phyloP scores from a whole-genome alignment of 75 land plant species.

The Cryptomeria japonica region DNA sequence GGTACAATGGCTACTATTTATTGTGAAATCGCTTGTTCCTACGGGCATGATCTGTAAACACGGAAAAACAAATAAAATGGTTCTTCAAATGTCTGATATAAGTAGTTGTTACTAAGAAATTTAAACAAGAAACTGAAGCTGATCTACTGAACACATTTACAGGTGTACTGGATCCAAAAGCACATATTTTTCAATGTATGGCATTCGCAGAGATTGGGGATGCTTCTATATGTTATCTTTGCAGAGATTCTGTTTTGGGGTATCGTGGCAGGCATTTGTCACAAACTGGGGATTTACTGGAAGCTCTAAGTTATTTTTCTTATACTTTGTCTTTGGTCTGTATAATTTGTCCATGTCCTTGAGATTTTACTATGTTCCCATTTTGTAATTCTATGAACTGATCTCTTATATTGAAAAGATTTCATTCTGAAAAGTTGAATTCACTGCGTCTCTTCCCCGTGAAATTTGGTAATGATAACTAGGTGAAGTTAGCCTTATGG shows the following conservation, averaged over 20 bases:
- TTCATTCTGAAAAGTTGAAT: background rate
- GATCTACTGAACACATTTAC: background rate
- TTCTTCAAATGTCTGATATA: background rate
- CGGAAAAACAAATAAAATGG: background rate
- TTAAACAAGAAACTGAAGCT: background rate
- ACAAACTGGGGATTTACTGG: constrained; percentile 62
- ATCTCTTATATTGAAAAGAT: background rate
- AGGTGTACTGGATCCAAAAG: constrained; percentile 64
- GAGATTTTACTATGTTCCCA: background rate
- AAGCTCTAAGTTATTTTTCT: constrained; percentile 31
- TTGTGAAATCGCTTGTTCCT: background rate
- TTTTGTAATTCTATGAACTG: background rate
- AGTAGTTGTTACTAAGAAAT: background rate
- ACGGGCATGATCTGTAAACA: background rate
- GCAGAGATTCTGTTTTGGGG: constrained; percentile 58
- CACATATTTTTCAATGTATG: constrained; percentile 56
- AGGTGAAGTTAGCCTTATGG: no score
- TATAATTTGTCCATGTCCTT: background rate
- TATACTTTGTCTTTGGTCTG: background rate
- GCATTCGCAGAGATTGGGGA: constrained; percentile 50
- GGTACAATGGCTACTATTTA: background rate
- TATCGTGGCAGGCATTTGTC: constrained; percentile 52
- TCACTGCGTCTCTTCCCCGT: no score
- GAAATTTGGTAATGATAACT: no score
- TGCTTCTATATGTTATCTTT: constrained; percentile 55